Evolutionary conservation across 1,139 yeast species (phyloP), one percentile per base, ranked within the genome.

Genomic region (Scheffersomyces parashehatae): DNA sequence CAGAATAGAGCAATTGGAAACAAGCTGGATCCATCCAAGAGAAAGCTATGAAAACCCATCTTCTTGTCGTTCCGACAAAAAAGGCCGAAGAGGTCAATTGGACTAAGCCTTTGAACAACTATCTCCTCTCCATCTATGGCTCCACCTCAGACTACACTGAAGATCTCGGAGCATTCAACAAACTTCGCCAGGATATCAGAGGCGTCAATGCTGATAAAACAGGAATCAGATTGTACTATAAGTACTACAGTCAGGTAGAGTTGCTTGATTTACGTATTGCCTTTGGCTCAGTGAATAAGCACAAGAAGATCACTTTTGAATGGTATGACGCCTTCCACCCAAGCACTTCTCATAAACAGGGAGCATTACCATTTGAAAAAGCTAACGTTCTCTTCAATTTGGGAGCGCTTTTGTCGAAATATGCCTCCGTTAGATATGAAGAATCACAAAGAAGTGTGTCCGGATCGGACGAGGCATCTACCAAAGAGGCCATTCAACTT

Each of bases 181-280:
- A 81, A 44, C 65, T 85, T 40, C 77, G 96, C 46, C 79, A 71
- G 51, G 88, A 84, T 55, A 68, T 82, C 20, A 65, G 81, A 29
- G 88, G 87, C 31, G 76, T 79, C 4, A 71, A 73, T 46, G 74
- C 79, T 35, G 86, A 81, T 52, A 53, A 59, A 16, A 71, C 79
- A 0, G 79, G 81, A 0, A 68, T 77, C 14, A 52, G 79, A 50
- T 65, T 85, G 40, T 75, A 85, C 50, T 83, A 80, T 59, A 77
- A 79, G 46, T 93, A 93, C 64, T 89, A 85, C 58, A 88, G 89
- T 28, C 95, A 87, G 60, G 62, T 93, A 51, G 97, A 91, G 56
- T 77, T 89, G 14, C 66, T 93, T 40, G 93, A 88, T 51, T 66
- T 88, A 52, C 72, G 97, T 45, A 64, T 91, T 13, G 93, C 96